Conservation (phyloP, 192 early-diverging fungal genomes). For the Powellomyces hirtus region DNA sequence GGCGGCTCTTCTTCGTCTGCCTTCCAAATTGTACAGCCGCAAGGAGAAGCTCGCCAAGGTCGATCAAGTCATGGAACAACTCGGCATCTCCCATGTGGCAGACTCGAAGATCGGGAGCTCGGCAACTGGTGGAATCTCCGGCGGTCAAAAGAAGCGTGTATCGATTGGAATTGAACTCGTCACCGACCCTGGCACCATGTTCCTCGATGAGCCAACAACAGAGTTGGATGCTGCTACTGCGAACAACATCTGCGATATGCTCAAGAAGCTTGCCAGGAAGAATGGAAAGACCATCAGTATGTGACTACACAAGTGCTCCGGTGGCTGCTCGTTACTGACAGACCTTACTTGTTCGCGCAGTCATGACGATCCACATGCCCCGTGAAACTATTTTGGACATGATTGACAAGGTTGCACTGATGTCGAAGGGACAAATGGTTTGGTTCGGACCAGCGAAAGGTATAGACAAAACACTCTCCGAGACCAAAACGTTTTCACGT, state of each 20-base stretch:
- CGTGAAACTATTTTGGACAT: conserved; percentile 75
- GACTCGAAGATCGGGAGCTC: conserved; percentile 51
- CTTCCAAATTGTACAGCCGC: conserved; percentile 33
- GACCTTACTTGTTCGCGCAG: conserved; percentile 1
- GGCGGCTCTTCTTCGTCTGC: conserved; percentile 39
- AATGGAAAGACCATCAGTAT: conserved; percentile 62
- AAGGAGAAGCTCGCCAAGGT: conserved; percentile 32
- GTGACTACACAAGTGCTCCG: no score
- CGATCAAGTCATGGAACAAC: conserved; percentile 29
- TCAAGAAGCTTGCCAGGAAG: conserved; percentile 56
- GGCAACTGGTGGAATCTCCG: conserved; percentile 42
- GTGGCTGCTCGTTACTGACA: background rate
- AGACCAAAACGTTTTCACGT: background rate
- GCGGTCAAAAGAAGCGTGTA: conserved; percentile 67
- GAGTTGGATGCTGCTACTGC: conserved; percentile 67
- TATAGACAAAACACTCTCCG: conserved; percentile 31
- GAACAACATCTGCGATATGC: conserved; percentile 65
- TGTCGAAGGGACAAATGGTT: conserved; percentile 76
- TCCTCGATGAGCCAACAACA: conserved; percentile 74
- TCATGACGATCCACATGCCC: conserved; percentile 88
- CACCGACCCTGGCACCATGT: conserved; percentile 52
- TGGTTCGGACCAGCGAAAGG: conserved; percentile 68
- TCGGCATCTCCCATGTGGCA: conserved; percentile 41
- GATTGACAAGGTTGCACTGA: conserved; percentile 76
- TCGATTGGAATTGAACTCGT: conserved; percentile 66